A percentile compares a stretch with the other conserved stretches of the same genome.
Evolutionary conservation across 257 asterid species (phyloP).

Genomic region (Thymus mandschuricus): DNA sequence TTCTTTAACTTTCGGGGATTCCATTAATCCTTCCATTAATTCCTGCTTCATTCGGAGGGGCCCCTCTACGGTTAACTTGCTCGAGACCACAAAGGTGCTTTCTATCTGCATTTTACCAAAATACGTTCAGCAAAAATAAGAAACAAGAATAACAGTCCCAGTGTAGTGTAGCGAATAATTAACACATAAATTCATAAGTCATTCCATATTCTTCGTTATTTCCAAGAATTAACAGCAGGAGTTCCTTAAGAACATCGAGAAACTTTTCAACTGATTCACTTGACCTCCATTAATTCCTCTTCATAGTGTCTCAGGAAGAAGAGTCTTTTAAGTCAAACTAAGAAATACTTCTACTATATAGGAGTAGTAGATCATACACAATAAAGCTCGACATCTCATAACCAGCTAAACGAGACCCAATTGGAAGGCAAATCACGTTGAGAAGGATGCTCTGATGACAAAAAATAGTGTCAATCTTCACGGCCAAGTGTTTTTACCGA

Average conservation of each 20-base stretch:
- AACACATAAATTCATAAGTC: not conserved
- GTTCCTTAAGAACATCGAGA: not conserved
- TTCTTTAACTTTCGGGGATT: slow-evolving; percentile 72
- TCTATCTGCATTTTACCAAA: slow-evolving; percentile 66
- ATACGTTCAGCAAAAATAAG: not conserved
- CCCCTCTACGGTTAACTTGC: slow-evolving; percentile 80
- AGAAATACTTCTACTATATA: not conserved
- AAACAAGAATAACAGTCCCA: not conserved
- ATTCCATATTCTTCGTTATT: not conserved
- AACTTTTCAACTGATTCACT: not conserved
- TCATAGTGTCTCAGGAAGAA: not conserved
- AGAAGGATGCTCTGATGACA: not conserved
- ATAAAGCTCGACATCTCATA: not conserved
- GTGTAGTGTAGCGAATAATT: not conserved
- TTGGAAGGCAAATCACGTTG: slow-evolving; percentile 7
- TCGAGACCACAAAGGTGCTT: slow-evolving; percentile 57
- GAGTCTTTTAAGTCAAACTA: not conserved
- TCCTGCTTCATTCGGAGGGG: slow-evolving; percentile 88
- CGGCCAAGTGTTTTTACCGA: slow-evolving; percentile 45
- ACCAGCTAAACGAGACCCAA: not conserved
- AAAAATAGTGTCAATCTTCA: not conserved
- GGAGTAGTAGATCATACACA: not conserved
- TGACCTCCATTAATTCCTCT: not conserved
- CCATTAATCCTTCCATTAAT: slow-evolving; percentile 69
- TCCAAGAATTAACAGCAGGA: not conserved